Percentiles rank a stretch among this genome's conserved stretches.
Conservation (phyloP, 1,284 basidiomycete genomes). For the Gymnopus androsaceus region DNA sequence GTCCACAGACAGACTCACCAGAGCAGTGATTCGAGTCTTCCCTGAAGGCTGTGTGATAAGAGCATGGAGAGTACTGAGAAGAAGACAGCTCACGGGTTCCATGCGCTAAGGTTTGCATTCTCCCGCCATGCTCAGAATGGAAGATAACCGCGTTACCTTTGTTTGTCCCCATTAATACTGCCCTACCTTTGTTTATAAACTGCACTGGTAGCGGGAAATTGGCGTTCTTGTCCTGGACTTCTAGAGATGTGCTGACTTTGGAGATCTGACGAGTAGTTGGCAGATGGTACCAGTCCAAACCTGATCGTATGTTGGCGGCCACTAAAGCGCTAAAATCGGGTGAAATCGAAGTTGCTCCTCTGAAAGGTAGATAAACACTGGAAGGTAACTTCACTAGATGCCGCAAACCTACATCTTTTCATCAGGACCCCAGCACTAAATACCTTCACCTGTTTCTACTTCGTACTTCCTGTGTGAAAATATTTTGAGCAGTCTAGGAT, state of each 20-base stretch:
- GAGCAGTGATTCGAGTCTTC: neutral
- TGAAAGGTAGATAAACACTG: neutral
- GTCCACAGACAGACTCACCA: neutral
- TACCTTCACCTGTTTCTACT: neutral
- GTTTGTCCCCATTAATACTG: neutral
- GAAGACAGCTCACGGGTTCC: neutral
- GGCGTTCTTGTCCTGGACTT: neutral
- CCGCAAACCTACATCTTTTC: constrained; percentile 1
- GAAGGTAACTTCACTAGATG: neutral
- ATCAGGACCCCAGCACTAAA: neutral
- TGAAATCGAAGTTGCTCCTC: neutral
- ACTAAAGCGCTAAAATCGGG: neutral
- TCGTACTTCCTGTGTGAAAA: neutral
- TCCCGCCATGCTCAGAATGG: neutral
- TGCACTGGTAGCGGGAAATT: neutral
- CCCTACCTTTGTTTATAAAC: neutral
- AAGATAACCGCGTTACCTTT: neutral
- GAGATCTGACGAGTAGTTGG: neutral
- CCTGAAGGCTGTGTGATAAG: neutral
- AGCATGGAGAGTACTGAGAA: neutral
- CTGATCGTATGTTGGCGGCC: neutral
- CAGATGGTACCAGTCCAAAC: neutral
- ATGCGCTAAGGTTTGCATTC: neutral
- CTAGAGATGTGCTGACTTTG: neutral
- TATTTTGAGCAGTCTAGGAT: neutral